These are phyloP conservation scores for Panaeolus papilionaceus DNA, from an alignment of 768 basidiomycete species.

Conservation along the genomic window DNA sequence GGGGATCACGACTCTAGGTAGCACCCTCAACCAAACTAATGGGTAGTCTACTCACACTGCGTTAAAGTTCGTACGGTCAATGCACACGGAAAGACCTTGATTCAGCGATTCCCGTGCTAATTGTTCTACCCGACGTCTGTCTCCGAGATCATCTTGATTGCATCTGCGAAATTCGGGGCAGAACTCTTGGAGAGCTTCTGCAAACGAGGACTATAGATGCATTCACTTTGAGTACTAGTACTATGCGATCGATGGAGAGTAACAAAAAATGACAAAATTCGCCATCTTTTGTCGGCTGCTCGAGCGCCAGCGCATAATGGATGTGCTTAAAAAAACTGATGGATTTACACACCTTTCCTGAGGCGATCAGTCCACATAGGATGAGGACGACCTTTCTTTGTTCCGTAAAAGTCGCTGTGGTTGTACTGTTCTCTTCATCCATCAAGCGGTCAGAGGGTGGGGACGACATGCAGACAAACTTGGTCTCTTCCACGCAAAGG, in stretches of 20 bases:
- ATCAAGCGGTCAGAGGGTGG: conserved; percentile 19
- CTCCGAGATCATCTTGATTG: conserved; percentile 83
- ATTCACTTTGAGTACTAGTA: conserved; percentile 19
- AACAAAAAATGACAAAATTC: conserved; percentile 18
- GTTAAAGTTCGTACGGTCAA: conserved; percentile 83
- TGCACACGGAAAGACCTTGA: conserved; percentile 73
- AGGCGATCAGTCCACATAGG: conserved; percentile 75
- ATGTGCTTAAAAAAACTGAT: conserved; percentile 2
- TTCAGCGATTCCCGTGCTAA: conserved; percentile 57
- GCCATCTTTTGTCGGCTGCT: conserved; percentile 7
- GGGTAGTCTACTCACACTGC: conserved; percentile 50
- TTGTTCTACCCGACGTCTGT: conserved; percentile 67
- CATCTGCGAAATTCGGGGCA: conserved; percentile 71
- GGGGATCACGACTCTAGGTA: conserved; percentile 1
- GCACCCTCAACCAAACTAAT: conserved; percentile 9
- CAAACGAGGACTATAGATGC: conserved; percentile 63
- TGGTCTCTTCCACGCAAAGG: conserved; percentile 17
- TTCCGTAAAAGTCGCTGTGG: conserved; percentile 18
- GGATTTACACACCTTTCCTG: conserved; percentile 63
- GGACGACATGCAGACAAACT: conserved; percentile 21
- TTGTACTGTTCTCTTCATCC: not conserved
- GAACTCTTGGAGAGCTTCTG: conserved; percentile 66
- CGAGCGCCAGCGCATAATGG: conserved; percentile 12
- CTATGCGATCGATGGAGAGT: conserved; percentile 15
- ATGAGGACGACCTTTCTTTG: conserved; percentile 64